Base-by-base conservation (phyloP, 2,329 filamentous ascomycete species). In the Knoxdaviesia proteae region DNA sequence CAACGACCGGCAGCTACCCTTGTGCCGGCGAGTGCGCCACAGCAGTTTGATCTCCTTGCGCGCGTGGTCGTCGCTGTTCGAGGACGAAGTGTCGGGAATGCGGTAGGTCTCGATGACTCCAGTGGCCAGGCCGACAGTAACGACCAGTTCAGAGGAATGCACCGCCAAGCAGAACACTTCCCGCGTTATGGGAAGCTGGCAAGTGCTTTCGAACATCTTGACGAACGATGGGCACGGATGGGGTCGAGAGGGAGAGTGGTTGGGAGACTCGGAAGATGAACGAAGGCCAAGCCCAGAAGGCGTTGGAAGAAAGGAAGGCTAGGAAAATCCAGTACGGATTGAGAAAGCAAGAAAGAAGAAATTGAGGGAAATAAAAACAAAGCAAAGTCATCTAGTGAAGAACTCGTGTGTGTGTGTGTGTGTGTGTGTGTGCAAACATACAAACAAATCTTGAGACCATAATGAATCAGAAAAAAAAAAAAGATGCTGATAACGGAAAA, bases 161-260 rank as follows among this genome's bases (percentile, higher is more conserved):
- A 94, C 65, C 8, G 80, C 81, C 59, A 93, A 86, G 1, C 84
- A 63, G 62, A 98, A 96, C 52, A 98, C 68, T 54, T 96, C 90
- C 45, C 82, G 73, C 45, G 74, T 72, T 39, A 96, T 74, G 48
- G 87, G 86, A 39, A 96, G 74, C 31, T 82, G 84, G 67, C 88
- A 94, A 49, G 93, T 71, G 49, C 84, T 93, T 59, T 94, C 86
- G 55, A 92, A 84, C 84, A 92, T 92, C 53, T 48, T 51, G 34
- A 20, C 33, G 37, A 8, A 6, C 40, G 36, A 29, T 32, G 36
- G 9, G n/a, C 32, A 32, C 36, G 42, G 36, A 38, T 10, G 36
- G 38, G 8, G 32, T 37, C 37, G 32, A 40, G 8, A 32, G 20
- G 10, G 36, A 10, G 41, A 38, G 31, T 9, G 10, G 10, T n/a